A percentile compares a stretch with the other conserved stretches of the same genome.
Conservation (phyloP, 1,139 yeast genomes). For the Kodamaea plutei region DNA sequence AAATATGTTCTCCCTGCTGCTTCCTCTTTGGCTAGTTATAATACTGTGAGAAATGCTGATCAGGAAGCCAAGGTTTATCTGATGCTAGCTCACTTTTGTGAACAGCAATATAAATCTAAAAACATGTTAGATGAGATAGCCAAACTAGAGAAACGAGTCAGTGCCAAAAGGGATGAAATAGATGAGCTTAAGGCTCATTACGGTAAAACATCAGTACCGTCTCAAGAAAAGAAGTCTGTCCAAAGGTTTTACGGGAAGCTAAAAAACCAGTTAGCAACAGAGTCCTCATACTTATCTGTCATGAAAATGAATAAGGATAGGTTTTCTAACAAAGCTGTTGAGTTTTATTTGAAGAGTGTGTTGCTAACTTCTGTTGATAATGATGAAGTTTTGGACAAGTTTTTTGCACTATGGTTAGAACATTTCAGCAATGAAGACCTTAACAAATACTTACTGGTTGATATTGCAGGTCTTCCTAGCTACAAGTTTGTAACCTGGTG, state of each 20-base stretch:
- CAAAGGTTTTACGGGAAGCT: slow-evolving; percentile 48
- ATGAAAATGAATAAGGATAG: slow-evolving; percentile 32
- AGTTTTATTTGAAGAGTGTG: slow-evolving; percentile 54
- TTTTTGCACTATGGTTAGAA: slow-evolving; percentile 85
- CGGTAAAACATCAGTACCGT: slow-evolving; percentile 33
- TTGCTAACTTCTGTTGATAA: slow-evolving; percentile 29
- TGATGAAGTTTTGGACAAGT: slow-evolving; percentile 65
- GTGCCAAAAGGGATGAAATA: slow-evolving; percentile 40
- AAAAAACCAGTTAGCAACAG: slow-evolving; percentile 45
- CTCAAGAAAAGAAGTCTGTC: slow-evolving; percentile 47
- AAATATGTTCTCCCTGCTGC: slow-evolving; percentile 50
- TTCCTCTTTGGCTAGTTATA: slow-evolving; percentile 6
- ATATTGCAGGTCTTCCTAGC: slow-evolving; percentile 45
- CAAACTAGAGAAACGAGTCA: slow-evolving; percentile 36
- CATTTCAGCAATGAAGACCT: slow-evolving; percentile 42
- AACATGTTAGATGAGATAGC: slow-evolving; percentile 42
- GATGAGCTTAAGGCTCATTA: slow-evolving; percentile 45
- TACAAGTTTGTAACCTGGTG: slow-evolving; percentile 73
- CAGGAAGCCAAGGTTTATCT: slow-evolving; percentile 47
- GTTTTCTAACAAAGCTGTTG: slow-evolving; percentile 55
- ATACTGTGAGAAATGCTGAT: slow-evolving; percentile 14
- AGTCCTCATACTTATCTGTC: slow-evolving; percentile 41
- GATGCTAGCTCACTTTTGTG: slow-evolving; percentile 72
- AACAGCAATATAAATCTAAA: slow-evolving; percentile 52
- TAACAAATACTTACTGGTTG: slow-evolving; percentile 29